A percentile compares a stretch with the other conserved stretches of the same genome.
Conservation (phyloP, 345 rosid genomes). For the Salix viminalis region DNA sequence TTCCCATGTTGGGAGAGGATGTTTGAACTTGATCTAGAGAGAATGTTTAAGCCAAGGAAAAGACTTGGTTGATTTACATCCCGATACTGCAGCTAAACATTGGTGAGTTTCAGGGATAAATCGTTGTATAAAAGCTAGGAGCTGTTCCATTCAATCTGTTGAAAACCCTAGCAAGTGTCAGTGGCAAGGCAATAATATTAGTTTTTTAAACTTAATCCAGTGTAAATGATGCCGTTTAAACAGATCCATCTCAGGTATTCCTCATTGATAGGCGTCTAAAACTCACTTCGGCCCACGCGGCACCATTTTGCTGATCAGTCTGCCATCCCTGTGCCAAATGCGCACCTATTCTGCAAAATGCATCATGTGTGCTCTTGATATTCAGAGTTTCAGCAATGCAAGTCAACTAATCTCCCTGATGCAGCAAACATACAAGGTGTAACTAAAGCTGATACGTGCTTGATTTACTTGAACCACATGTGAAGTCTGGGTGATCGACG, state of each 20-base stretch:
- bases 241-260: neutral
- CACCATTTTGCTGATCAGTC: neutral
- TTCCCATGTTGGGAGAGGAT: too few species aligned
- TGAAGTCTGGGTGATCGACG: conserved; percentile 50
- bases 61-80: neutral
- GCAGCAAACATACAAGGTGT: neutral
- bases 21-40: neutral
- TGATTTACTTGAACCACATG: conserved; percentile 43
- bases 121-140: neutral
- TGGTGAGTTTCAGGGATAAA: neutral
- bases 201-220: too few species aligned
- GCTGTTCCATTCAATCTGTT: neutral
- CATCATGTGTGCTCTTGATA: neutral
- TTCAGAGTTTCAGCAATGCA: neutral
- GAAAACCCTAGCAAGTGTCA: neutral
- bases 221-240: neutral
- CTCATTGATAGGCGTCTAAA: too few species aligned
- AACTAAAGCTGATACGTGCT: conserved; percentile 37
- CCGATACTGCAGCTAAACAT: neutral
- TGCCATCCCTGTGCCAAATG: neutral
- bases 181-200: neutral
- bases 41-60: conserved; percentile 6
- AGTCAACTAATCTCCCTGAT: too few species aligned
- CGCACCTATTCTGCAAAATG: neutral
- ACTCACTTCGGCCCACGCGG: neutral